Conservation (phyloP, 768 basidiomycete genomes). For the Leccinum barrowsii region DNA sequence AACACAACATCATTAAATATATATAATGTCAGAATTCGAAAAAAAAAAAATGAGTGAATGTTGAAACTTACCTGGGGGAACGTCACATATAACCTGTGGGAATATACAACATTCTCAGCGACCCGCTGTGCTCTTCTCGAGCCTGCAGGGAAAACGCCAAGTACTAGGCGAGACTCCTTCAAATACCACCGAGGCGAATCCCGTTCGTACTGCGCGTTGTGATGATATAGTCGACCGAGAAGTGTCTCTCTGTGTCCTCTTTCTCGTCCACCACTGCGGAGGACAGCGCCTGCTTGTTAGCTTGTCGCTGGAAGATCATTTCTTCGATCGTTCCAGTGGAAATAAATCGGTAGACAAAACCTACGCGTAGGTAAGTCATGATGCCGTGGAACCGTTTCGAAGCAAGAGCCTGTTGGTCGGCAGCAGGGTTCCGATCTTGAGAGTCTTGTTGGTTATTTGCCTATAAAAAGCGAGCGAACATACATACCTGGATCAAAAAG, state of each 20-base stretch:
- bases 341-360: slow-evolving; percentile 98
- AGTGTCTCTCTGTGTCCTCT: slow-evolving; percentile 93
- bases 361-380: slow-evolving; percentile 35
- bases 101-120: too few relatives aligned
- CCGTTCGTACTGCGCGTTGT: too few relatives aligned
- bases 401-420: slow-evolving; percentile 96
- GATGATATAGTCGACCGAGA: slow-evolving; percentile 42
- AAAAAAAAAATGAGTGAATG: too few relatives aligned
- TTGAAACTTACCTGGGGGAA: too few relatives aligned
- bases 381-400: neutral
- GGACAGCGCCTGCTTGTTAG: slow-evolving; percentile 92
- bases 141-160: too few relatives aligned
- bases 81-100: too few relatives aligned
- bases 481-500: slow-evolving; percentile 85
- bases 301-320: slow-evolving; percentile 98
- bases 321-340: slow-evolving; percentile 97
- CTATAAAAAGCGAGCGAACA: neutral
- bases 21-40: too few relatives aligned
- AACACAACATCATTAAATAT: too few relatives aligned
- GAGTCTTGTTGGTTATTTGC: neutral
- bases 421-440: slow-evolving; percentile 97
- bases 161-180: too few relatives aligned
- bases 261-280: slow-evolving; percentile 98
- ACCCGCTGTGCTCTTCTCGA: too few relatives aligned
- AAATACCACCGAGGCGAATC: too few relatives aligned